Evolutionary conservation across 768 basidiomycete genomes (phyloP).

Genomic region (Termitomyces titanicus): DNA sequence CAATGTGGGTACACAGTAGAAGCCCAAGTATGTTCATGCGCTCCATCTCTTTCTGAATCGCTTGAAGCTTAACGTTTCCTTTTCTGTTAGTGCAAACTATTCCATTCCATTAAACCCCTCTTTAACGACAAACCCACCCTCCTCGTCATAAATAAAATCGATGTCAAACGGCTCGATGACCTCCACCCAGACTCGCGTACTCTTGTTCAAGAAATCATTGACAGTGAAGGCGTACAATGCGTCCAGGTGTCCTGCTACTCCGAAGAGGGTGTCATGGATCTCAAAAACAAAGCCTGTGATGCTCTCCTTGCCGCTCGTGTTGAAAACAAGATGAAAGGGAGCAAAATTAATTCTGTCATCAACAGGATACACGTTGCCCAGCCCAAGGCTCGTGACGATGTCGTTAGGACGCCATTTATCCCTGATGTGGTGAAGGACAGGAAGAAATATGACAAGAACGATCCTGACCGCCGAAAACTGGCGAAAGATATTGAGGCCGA

Average conservation of each 20-base stretch:
- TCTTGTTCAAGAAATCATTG: slow-evolving; percentile 86
- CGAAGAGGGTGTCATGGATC: slow-evolving; percentile 96
- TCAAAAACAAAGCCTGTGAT: slow-evolving; percentile 95
- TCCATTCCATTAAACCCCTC: slow-evolving; percentile 98
- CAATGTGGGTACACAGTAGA: slow-evolving; percentile 98
- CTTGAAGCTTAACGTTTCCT: not conserved
- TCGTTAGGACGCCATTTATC: slow-evolving; percentile 83
- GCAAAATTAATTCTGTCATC: slow-evolving; percentile 85
- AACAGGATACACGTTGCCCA: slow-evolving; percentile 96
- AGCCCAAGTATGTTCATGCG: slow-evolving; percentile 66
- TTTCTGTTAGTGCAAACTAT: slow-evolving; percentile 85
- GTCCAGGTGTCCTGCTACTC: slow-evolving; percentile 92
- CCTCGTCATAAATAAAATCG: slow-evolving; percentile 97
- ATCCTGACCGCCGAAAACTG: slow-evolving; percentile 71
- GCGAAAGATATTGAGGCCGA: slow-evolving; percentile 82
- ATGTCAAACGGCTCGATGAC: slow-evolving; percentile 86
- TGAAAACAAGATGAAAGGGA: slow-evolving; percentile 90
- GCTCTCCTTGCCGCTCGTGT: slow-evolving; percentile 93
- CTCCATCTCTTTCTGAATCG: not conserved
- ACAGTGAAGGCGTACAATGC: slow-evolving; percentile 62
- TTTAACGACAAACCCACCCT: slow-evolving; percentile 91
- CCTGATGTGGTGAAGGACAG: slow-evolving; percentile 77
- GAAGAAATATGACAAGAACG: slow-evolving; percentile 83
- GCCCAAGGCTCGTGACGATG: slow-evolving; percentile 87
- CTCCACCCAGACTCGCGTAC: slow-evolving; percentile 70